Percentiles rank a stretch among this genome's conserved stretches.
phyloP scores from a whole-genome alignment of 1,284 basidiomycete genomes.

The Trichosporon sp. region DNA sequence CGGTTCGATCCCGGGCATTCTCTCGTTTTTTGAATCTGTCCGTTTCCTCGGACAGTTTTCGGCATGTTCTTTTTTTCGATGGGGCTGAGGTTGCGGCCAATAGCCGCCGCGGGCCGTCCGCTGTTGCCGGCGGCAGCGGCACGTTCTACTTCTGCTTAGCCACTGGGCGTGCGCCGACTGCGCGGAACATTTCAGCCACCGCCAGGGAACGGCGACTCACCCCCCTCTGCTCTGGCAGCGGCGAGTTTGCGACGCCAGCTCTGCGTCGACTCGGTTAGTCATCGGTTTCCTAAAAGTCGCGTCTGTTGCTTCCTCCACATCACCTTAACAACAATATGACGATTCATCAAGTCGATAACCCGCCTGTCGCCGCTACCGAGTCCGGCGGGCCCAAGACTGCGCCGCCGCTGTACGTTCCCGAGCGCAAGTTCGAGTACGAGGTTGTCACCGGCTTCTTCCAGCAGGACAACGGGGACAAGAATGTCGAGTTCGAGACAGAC shows the following conservation, averaged over 20 bases:
- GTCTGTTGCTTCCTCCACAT: background rate
- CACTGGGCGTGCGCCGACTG: background rate
- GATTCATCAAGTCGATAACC: slow-evolving; percentile 34
- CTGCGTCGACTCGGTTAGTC: background rate
- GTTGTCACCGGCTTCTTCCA: slow-evolving; percentile 49
- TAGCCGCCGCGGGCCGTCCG: background rate
- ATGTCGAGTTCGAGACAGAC: slow-evolving; percentile 41
- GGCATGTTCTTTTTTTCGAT: background rate
- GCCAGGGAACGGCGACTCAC: background rate
- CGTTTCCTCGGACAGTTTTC: background rate
- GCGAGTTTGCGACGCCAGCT: background rate
- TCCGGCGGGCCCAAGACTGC: slow-evolving; percentile 41
- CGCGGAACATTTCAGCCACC: slow-evolving; percentile 11
- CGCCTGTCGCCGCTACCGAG: slow-evolving; percentile 46
- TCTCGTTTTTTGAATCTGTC: background rate
- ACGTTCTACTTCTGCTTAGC: background rate
- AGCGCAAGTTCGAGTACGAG: slow-evolving; percentile 45
- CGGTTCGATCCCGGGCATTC: slow-evolving; percentile 20
- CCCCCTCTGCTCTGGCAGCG: background rate
- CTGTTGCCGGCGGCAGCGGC: slow-evolving; percentile 8
- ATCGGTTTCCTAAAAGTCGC: background rate
- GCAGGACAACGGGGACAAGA: slow-evolving; percentile 46
- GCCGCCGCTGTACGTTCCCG: slow-evolving; percentile 39
- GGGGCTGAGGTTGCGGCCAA: background rate
- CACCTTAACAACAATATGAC: slow-evolving; percentile 17